Evolutionary conservation across 495 filamentous ascomycete genomes (phyloP).

Genomic region (Aspergillus homomorphus): DNA sequence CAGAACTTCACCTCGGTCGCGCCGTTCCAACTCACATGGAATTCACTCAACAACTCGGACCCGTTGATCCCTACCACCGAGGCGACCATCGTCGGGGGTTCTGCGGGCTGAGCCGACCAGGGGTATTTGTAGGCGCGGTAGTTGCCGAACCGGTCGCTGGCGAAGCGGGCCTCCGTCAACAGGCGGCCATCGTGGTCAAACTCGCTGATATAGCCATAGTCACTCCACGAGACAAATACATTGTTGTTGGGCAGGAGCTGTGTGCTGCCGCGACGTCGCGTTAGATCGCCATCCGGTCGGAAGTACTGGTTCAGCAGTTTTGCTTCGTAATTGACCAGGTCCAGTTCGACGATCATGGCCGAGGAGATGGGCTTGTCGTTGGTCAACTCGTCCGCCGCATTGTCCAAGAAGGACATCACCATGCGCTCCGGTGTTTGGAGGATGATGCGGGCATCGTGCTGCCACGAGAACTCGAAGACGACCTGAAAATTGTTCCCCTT

Average conservation of each 20-base stretch:
- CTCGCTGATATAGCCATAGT: conserved; percentile 44
- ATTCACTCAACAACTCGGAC: conserved; percentile 14
- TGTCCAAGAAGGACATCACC: conserved; percentile 44
- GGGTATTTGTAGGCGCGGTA: conserved; percentile 24
- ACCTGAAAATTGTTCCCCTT: conserved; percentile 23
- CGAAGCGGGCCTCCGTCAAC: conserved; percentile 30
- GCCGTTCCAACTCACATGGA: conserved; percentile 23
- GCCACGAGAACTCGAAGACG: conserved; percentile 43
- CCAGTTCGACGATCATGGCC: conserved; percentile 46
- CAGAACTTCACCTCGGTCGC: conserved; percentile 17
- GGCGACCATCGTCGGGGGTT: conserved; percentile 13
- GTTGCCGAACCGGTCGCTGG: conserved; percentile 7
- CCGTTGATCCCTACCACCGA: conserved; percentile 7
- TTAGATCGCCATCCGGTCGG: conserved; percentile 33
- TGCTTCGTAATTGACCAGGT: conserved; percentile 37
- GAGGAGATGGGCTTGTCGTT: conserved; percentile 31
- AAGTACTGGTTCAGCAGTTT: conserved; percentile 26
- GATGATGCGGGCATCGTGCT: conserved; percentile 50
- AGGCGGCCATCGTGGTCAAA: conserved; percentile 41
- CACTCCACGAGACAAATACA: conserved; percentile 49
- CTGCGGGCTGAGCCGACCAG: conserved; percentile 16
- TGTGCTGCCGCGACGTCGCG: conserved; percentile 49
- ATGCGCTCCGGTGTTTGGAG: conserved; percentile 31
- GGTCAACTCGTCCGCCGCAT: conserved; percentile 33
- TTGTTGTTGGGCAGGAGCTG: conserved; percentile 49